Evolutionary conservation across 257 asterid species (phyloP).

Genomic region (Forsythia viridissima): DNA sequence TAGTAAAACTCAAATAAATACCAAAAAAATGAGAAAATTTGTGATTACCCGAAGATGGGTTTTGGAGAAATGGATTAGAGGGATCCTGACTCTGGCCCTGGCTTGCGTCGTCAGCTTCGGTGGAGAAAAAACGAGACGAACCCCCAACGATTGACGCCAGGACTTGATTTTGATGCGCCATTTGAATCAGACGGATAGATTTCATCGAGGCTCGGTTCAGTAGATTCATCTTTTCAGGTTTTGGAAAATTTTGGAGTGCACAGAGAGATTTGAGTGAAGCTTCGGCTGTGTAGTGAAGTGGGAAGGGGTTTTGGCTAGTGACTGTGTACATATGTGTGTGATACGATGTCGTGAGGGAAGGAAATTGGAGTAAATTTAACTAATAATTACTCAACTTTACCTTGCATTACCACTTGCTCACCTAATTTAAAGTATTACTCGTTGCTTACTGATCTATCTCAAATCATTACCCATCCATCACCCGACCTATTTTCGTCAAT

Average conservation of each 20-base stretch:
- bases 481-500: too few relatives aligned
- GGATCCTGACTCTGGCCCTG: constrained; percentile 25
- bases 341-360: neutral
- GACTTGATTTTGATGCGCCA: constrained; percentile 21
- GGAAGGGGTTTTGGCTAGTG: neutral
- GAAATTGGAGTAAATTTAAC: too few relatives aligned
- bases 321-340: neutral
- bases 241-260: neutral
- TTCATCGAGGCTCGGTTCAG: constrained; percentile 42
- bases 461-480: too few relatives aligned
- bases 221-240: constrained; percentile 39
- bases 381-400: too few relatives aligned
- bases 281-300: neutral
- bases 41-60: constrained; percentile 41
- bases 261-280: neutral
- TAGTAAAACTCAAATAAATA: neutral
- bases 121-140: constrained; percentile 44
- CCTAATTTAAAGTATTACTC: too few relatives aligned
- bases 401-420: too few relatives aligned
- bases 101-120: constrained; percentile 42
- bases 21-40: neutral
- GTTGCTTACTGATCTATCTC: too few relatives aligned
- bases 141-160: constrained; percentile 15
- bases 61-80: constrained; percentile 20
- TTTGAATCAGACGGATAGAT: constrained; percentile 33